Base-by-base conservation (phyloP, 306 rosid species). In the Vigna unguiculata region DNA sequence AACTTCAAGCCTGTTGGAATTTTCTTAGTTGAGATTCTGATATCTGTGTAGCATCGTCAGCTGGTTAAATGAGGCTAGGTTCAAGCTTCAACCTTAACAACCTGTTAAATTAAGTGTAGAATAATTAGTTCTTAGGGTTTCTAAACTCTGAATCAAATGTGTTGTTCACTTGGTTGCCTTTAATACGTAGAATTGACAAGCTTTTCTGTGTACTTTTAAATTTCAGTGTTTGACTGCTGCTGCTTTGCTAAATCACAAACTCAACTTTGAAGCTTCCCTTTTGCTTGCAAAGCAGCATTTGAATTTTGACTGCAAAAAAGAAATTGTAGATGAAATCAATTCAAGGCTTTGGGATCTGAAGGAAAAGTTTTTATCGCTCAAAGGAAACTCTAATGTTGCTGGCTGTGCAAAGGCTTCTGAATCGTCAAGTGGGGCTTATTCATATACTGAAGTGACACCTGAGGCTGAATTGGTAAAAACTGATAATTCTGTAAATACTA, bases 161-260 rank as follows among this genome's bases (percentile, higher is more conserved):
- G 46, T 36, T 53, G n/a, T 43, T 79, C 57, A 28, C 63, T 55
- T 78, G 68, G 63, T 67, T 32, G 65, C 25, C 34, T 28, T 78
- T 68, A 45, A 21, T 72, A 80, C 58, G 49, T 71, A 25, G 48
- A 57, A 40, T 69, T 74, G 74, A 85, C 32, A 12, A 65, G 38
- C 66, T 19, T 72, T 79, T 71, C 52, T 25, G 21, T 80, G 78
- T 45, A 5, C 69, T 19, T 21, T 73, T 77, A 64, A 81, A 80
- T 85, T 85, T 80, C 93, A 95, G 99, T 90, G 97, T 79, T 95
- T 96, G 91, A 87, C 84, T 77, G 92, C 82, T 53, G 91, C 93
- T 75, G 81, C 97, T 67, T 63, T 89, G 85, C 82, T 84, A 71
- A 84, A 83, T n/a, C 85, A 86, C 85, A 92, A 92, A 83, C 71